A percentile compares a stretch with the other conserved stretches of the same genome.
Conservation (phyloP, 225 moss, liverwort and hornwort species). For the Sphagnum contortum region DNA sequence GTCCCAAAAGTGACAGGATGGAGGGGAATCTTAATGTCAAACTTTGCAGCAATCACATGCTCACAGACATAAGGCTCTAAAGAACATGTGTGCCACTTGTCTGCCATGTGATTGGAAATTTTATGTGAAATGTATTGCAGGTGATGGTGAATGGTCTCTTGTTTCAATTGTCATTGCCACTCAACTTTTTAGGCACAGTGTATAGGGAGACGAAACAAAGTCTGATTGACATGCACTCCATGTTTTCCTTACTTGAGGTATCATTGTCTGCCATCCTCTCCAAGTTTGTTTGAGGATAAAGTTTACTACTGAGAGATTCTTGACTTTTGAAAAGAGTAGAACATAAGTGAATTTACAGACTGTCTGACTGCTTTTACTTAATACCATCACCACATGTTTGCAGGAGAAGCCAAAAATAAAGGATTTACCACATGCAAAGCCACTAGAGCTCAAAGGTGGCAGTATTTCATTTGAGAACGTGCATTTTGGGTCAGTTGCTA, state of each 20-base stretch:
- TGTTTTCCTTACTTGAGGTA: conserved; percentile 99
- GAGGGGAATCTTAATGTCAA: too few relatives aligned
- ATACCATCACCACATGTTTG: conserved; percentile 5
- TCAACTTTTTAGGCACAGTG: conserved; percentile 97
- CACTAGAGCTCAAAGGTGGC: conserved; percentile 69
- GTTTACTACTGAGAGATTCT: background rate
- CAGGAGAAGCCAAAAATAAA: conserved; percentile 77
- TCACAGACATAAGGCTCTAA: too few relatives aligned
- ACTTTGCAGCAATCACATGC: too few relatives aligned
- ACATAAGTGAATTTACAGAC: too few relatives aligned
- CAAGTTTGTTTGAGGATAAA: background rate
- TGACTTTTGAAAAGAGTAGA: background rate
- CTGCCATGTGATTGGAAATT: too few relatives aligned
- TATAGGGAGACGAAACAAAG: conserved; percentile 98
- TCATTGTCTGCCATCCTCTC: background rate
- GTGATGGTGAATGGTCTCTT: conserved; percentile 99
- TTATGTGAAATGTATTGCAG: conserved; percentile 22
- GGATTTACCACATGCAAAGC: conserved; percentile 69
- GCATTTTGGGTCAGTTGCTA: conserved; percentile 63
- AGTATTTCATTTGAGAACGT: conserved; percentile 83
- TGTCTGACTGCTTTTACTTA: too few relatives aligned
- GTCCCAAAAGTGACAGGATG: too few relatives aligned
- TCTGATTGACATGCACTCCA: conserved; percentile 97
- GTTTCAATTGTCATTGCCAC: conserved; percentile 89
- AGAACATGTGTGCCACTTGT: too few relatives aligned